Evolutionary conservation across 192 early-diverging fungal species (phyloP).

Genomic region (Funneliformis mosseae): DNA sequence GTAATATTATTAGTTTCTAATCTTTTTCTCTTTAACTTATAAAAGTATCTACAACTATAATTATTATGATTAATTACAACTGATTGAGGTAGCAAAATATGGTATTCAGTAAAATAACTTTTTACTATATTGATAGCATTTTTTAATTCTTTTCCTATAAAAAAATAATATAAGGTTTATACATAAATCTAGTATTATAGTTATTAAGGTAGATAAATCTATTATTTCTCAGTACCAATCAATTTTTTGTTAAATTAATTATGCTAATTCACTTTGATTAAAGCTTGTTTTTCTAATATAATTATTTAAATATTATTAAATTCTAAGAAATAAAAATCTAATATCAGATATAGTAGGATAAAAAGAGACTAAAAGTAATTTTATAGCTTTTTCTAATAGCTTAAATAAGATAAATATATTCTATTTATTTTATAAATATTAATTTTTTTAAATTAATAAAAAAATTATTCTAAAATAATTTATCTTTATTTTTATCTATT

Average conservation of each 20-base stretch:
- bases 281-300: background rate
- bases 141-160: background rate
- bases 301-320: background rate
- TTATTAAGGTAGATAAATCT: background rate
- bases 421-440: background rate
- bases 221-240: background rate
- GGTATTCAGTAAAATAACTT: too few species aligned
- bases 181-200: too few species aligned
- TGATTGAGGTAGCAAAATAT: too few species aligned
- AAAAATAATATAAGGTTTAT: too few species aligned
- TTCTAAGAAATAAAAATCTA: too few species aligned
- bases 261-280: background rate
- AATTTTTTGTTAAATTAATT: background rate
- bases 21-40: too few species aligned
- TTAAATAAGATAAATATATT: background rate
- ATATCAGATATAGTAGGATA: slow-evolving; percentile 8
- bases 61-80: too few species aligned
- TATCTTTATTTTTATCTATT: background rate
- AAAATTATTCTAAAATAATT: too few species aligned
- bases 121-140: background rate
- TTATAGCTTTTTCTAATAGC: background rate
- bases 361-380: too few species aligned
- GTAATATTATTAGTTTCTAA: too few species aligned
- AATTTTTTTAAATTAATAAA: background rate
- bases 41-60: too few species aligned